Base-by-base conservation (phyloP, 768 basidiomycete genomes). In the Lactarius pseudohatsudake region DNA sequence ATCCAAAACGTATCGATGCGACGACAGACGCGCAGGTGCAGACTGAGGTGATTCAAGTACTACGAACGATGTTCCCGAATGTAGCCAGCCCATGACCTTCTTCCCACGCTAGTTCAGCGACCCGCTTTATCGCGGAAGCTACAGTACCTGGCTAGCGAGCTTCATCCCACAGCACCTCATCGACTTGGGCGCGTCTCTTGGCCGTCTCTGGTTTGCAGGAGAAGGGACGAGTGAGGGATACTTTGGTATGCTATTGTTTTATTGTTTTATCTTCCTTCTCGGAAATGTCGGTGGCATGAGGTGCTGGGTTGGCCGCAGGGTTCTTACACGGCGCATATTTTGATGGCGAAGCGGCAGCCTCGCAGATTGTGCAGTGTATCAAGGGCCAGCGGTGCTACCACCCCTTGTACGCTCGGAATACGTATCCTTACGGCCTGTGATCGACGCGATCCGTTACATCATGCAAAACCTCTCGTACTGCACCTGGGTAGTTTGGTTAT, bases 101-200 rank as follows among this genome's bases (percentile, higher is more conserved):
- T 80, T 85, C 68, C 79, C 81, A 2, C 75, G 79, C 2, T 89
- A 87, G 88, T 70, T 77, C 57, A 72, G 74, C 4, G 78, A 87
- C 72, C 79, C 81, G 4, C 74, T 83, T 40, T 83, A 78, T 72
- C 80, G 84, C n/a, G 85, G 85, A 9, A 85, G 85, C 9, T 89
- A 85, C 70, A 84, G 84, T 22, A 89, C 86, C 67, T 88, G 86
- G 86, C 85, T 85, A 0, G 75, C 87, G 2, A 80, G 82, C 2
- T 87, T 85, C 68, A 75, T 81, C 28, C 15, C 61, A 36, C 61
- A 84, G 80, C 84, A 86, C 60, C 78, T 83, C 18, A 75, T 81
- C 32, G 86, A 88, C 70, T 69, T 87, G 59, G 79, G 83, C 62
- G 82, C 84, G 3, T 83, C 82, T 30, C 76, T 87, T 13, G 77